phyloP scores from a whole-genome alignment of 495 filamentous ascomycete species.

The Xanthoparmelia taractica region DNA sequence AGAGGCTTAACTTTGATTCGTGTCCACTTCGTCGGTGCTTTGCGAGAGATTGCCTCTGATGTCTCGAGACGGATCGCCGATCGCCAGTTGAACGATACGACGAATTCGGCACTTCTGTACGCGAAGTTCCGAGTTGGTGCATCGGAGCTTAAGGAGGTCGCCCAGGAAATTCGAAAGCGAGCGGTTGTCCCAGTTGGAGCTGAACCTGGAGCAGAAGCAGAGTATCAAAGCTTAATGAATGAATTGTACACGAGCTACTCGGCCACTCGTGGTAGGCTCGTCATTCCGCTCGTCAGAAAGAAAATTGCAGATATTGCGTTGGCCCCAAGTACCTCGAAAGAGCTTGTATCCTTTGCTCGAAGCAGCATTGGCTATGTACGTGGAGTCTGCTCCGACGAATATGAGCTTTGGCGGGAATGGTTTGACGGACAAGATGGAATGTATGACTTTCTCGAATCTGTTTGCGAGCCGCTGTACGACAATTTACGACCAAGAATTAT shows the following conservation, averaged over 20 bases:
- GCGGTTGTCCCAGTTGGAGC: conserved; percentile 53
- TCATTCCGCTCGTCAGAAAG: conserved; percentile 50
- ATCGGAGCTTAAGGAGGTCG: conserved; percentile 57
- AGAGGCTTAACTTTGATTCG: conserved; percentile 73
- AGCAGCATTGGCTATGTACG: conserved; percentile 63
- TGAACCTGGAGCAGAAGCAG: conserved; percentile 55
- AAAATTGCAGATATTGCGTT: conserved; percentile 59
- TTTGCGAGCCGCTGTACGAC: conserved; percentile 71
- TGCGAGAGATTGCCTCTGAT: conserved; percentile 62
- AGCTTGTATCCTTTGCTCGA: conserved; percentile 61
- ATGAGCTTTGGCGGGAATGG: conserved; percentile 68
- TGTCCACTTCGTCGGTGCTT: conserved; percentile 69
- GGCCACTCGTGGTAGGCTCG: conserved; percentile 49
- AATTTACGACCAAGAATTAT: conserved; percentile 61
- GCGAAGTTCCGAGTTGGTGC: conserved; percentile 69
- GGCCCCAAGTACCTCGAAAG: conserved; percentile 57
- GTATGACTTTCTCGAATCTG: conserved; percentile 63
- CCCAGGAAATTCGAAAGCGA: conserved; percentile 60
- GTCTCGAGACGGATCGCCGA: conserved; percentile 63
- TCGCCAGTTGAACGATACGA: conserved; percentile 65
- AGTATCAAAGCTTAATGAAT: conserved; percentile 59
- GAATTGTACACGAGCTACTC: conserved; percentile 61
- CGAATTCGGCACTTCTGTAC: conserved; percentile 67
- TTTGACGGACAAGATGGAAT: conserved; percentile 61
- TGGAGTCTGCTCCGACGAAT: conserved; percentile 64